phyloP scores from a whole-genome alignment of 306 rosid species.

The Vigna angularis region DNA sequence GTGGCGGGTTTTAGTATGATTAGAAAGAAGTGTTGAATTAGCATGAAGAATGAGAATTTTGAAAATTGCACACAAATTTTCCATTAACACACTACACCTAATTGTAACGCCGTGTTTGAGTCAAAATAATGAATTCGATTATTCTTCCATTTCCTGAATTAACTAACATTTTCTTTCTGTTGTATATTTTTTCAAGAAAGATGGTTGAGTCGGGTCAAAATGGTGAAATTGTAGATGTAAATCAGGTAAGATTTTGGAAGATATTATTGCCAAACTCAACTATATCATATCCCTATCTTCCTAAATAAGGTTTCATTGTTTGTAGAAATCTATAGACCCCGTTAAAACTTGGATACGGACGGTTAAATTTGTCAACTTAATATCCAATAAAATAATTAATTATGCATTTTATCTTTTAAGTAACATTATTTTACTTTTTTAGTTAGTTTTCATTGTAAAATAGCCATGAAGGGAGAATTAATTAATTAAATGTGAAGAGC shows the following conservation, averaged over 20 bases:
- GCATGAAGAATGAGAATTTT: not conserved
- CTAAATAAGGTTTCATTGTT: not conserved
- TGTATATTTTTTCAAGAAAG: not conserved
- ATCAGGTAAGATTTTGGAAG: not conserved
- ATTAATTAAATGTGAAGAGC: no score
- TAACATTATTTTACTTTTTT: no score
- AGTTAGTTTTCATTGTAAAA: no score
- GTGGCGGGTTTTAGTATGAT: constrained; percentile 27
- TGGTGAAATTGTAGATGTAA: not conserved
- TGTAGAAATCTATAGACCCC: no score
- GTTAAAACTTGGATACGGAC: no score
- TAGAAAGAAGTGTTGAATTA: not conserved
- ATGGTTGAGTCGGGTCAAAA: not conserved
- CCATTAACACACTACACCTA: not conserved
- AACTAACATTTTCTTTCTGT: not conserved
- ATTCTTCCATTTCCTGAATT: not conserved
- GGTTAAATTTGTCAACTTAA: no score
- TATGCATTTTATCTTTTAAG: no score
- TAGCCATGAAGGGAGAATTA: no score
- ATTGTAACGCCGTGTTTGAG: constrained; percentile 18
- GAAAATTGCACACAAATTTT: not conserved
- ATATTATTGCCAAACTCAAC: not conserved
- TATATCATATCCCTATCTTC: not conserved
- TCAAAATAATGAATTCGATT: not conserved
- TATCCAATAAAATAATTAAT: no score